Percentiles rank a stretch among this genome's conserved stretches.
Conservation (phyloP, 1,139 yeast species). For the Casaregolazyma lundiana region DNA sequence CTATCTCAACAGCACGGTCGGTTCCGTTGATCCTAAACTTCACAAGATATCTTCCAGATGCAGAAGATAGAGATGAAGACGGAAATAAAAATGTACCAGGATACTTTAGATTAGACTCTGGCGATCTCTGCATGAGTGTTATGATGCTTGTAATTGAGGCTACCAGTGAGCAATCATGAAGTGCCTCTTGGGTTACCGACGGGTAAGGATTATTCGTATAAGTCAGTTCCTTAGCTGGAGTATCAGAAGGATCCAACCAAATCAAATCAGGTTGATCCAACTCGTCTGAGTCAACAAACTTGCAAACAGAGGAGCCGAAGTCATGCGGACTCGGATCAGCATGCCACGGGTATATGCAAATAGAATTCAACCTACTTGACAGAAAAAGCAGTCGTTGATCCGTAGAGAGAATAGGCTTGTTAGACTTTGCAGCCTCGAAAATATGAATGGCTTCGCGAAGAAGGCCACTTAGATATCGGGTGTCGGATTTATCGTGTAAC, state of each 20-base stretch:
- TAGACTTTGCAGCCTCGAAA: conserved; percentile 19
- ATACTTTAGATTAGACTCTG: conserved; percentile 13
- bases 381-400: conserved; percentile 22
- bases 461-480: conserved; percentile 10
- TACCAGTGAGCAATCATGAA: conserved; percentile 75
- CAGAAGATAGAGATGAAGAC: conserved; percentile 17
- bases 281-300: conserved; percentile 16
- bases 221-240: neutral
- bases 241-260: neutral
- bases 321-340: conserved; percentile 19
- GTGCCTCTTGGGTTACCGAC: conserved; percentile 47
- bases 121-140: conserved; percentile 20
- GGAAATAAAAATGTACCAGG: conserved; percentile 5
- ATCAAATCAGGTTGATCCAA: conserved; percentile 26
- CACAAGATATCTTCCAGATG: conserved; percentile 39
- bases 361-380: conserved; percentile 21
- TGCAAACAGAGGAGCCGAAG: conserved; percentile 16
- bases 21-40: conserved; percentile 57
- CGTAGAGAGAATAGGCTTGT: conserved; percentile 11
- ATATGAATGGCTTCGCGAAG: conserved; percentile 15
- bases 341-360: conserved; percentile 27
- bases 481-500: neutral
- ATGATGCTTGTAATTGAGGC: conserved; percentile 48
- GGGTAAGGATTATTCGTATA: conserved; percentile 9
- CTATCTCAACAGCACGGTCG: conserved; percentile 46